phyloP scores from a whole-genome alignment of 2,329 filamentous ascomycete genomes.

The Cladophialophora psammophila region DNA sequence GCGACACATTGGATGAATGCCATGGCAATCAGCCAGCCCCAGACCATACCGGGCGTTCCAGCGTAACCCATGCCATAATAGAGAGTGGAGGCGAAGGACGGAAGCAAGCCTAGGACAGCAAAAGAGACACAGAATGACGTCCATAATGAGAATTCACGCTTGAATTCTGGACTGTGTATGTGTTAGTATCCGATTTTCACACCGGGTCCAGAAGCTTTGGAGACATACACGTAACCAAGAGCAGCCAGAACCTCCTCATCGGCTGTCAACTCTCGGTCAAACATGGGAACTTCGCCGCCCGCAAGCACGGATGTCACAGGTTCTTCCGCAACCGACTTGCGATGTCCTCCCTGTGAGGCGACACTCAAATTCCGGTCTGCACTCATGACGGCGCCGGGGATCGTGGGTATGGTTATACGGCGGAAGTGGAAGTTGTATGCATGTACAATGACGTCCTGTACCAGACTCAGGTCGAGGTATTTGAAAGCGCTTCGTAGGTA shows the following conservation, averaged over 20 bases:
- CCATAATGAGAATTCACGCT: conserved; percentile 75
- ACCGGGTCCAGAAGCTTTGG: conserved; percentile 43
- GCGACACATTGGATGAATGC: conserved; percentile 75
- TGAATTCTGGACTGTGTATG: conserved; percentile 65
- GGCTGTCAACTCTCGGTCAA: conserved; percentile 54
- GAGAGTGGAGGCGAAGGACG: conserved; percentile 74
- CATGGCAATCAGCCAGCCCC: conserved; percentile 79
- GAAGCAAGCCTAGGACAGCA: conserved; percentile 73
- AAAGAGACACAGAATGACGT: conserved; percentile 78
- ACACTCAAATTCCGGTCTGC: conserved; percentile 32
- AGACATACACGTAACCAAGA: conserved; percentile 64
- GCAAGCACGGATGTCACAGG: conserved; percentile 62
- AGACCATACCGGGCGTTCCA: conserved; percentile 69
- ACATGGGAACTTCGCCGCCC: conserved; percentile 58
- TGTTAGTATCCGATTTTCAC: conserved; percentile 3
- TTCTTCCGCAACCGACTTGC: conserved; percentile 54
- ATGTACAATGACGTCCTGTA: conserved; percentile 11
- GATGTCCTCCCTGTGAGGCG: conserved; percentile 33
- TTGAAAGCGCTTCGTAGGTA: background rate
- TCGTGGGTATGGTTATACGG: conserved; percentile 7
- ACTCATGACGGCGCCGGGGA: conserved; percentile 26
- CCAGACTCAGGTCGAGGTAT: conserved; percentile 1
- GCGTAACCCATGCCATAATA: conserved; percentile 72
- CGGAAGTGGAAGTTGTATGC: conserved; percentile 9
- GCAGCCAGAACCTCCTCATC: conserved; percentile 70